Conservation (phyloP, 305 asterid genomes). For the Solanum hybrid region DNA sequence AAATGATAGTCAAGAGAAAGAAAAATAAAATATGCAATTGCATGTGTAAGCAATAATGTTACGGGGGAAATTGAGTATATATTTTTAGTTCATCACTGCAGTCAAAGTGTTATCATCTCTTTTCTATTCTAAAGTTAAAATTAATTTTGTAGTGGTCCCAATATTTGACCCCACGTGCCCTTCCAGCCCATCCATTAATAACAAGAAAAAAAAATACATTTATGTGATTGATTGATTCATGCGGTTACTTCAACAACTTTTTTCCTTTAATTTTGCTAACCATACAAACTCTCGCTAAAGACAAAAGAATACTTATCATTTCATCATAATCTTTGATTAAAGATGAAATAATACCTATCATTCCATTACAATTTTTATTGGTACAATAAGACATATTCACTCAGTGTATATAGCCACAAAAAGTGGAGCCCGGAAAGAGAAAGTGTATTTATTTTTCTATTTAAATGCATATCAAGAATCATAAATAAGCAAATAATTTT, state of each 20-base stretch:
- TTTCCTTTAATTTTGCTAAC: background rate
- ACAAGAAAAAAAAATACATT: background rate
- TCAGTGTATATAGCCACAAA: too few relatives aligned
- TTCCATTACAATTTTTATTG: too few relatives aligned
- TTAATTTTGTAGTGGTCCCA: background rate
- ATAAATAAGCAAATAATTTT: too few relatives aligned
- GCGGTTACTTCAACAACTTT: background rate
- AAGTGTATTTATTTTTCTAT: background rate
- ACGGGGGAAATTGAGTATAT: too few relatives aligned
- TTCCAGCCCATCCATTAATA: background rate
- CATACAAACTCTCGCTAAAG: too few relatives aligned
- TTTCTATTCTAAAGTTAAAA: background rate
- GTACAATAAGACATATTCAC: too few relatives aligned
- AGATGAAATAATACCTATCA: too few relatives aligned
- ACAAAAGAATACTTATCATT: too few relatives aligned
- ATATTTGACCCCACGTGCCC: slow-evolving; percentile 10
- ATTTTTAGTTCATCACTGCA: background rate
- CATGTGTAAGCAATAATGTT: slow-evolving; percentile 16
- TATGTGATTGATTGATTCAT: slow-evolving; percentile 1
- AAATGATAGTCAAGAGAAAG: background rate
- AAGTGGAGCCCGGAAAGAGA: background rate
- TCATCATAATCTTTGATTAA: too few relatives aligned
- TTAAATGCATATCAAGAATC: too few relatives aligned
- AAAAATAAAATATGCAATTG: background rate
- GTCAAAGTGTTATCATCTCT: slow-evolving; percentile 7